Base-by-base conservation (phyloP, 768 basidiomycete species). In the Termitomyces sp. region DNA sequence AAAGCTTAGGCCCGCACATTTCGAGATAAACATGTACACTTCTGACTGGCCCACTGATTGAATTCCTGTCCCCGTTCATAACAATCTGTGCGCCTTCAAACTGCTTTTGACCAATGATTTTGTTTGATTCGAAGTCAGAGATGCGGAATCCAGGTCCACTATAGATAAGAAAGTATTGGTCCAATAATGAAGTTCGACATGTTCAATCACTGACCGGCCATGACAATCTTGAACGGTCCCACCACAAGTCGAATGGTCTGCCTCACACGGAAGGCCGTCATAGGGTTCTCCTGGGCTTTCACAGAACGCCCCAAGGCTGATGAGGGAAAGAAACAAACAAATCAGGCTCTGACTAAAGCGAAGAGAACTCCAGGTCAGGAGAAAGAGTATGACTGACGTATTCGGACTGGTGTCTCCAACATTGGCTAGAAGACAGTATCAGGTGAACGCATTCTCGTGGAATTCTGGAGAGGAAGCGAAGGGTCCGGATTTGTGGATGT, bases 391-490 rank as follows among this genome's bases (percentile, higher is more conserved):
- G 46, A 75, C 86, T 66, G 57, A 89, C 86, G 86, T 90, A 67
- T 92, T 91, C 13, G 89, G 89, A 60, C 79, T 88, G 29, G 86
- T 88, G 65, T 90, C 88, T 3, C 90, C 88, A 44, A 91, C 88
- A 60, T 90, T 90, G n/a, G 88, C 87, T 89, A 63, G 13, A 63
- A 39, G 26, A 60, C 3, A 46, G 16, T 36, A 52, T 55, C 51
- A 62, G 52, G 33, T 53, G 52, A 62, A 31, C 36, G 54, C 51
- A 37, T 37, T 33, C 8, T 49, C 48, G 15, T 51, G 15, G 20
- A 26, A 24, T 26, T 36, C 31, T 7, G 10, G 37, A 39, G 33
- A 52, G 22, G 28, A 26, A 41, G 16, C 16, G 12, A n/a, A 26
- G 28, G 15, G 5, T 48, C 42, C 18, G 37, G 31, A 39, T 46